Percentiles rank a stretch among this genome's conserved stretches.
Evolutionary conservation across 1,139 yeast genomes (phyloP).

Genomic region (Magnusiomyces ingens): DNA sequence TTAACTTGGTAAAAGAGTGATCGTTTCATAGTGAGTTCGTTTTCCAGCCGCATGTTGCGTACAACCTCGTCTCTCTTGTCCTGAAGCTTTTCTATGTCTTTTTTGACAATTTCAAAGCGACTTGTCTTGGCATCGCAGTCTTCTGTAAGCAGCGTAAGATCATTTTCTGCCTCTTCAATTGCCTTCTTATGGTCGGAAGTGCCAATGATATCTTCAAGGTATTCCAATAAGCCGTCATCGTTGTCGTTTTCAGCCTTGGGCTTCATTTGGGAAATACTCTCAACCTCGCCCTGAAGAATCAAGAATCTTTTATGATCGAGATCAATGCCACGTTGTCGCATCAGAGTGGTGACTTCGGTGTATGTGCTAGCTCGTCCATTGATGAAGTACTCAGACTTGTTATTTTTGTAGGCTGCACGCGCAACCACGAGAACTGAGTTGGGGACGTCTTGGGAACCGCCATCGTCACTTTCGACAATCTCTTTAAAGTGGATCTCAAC

Average conservation of each 20-base stretch:
- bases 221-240: conserved; percentile 91
- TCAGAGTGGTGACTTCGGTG: conserved; percentile 67
- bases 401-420: conserved; percentile 71
- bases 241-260: conserved; percentile 89
- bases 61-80: conserved; percentile 65
- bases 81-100: conserved; percentile 67
- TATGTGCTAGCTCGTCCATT: conserved; percentile 65
- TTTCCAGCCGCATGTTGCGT: conserved; percentile 58
- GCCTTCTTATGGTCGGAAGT: conserved; percentile 74
- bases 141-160: conserved; percentile 67
- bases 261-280: conserved; percentile 97
- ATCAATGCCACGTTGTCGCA: conserved; percentile 85
- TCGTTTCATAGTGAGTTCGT: conserved; percentile 47
- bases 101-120: conserved; percentile 71
- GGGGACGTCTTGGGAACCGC: conserved; percentile 39
- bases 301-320: conserved; percentile 90
- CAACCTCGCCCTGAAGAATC: conserved; percentile 97
- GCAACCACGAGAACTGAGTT: conserved; percentile 62
- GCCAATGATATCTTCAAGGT: conserved; percentile 93
- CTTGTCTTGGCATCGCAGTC: conserved; percentile 74
- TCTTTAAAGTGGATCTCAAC: conserved; percentile 90
- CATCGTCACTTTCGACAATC: conserved; percentile 57
- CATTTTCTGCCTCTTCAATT: conserved; percentile 57
- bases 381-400: conserved; percentile 71
- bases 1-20: conserved; percentile 54